phyloP scores from a whole-genome alignment of 768 basidiomycete genomes.

The Phanerochaete sordida region DNA sequence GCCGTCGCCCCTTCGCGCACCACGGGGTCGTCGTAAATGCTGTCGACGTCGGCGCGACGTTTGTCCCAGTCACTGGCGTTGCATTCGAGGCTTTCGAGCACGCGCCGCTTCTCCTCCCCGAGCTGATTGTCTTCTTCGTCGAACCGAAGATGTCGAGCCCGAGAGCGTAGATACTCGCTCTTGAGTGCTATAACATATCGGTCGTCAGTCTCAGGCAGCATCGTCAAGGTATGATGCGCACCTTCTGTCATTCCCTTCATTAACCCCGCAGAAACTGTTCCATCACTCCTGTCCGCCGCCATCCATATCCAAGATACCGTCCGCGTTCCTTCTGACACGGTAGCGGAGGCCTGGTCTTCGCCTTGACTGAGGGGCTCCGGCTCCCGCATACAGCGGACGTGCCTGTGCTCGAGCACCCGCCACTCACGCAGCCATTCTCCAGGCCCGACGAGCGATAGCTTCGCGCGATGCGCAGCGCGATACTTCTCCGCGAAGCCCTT shows the following conservation, averaged over 20 bases:
- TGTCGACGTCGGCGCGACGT: neutral
- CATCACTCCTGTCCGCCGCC: neutral
- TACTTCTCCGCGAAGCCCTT: neutral
- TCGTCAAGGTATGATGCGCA: neutral
- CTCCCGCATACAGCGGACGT: constrained; percentile 4
- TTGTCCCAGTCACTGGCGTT: neutral
- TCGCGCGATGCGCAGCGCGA: constrained; percentile 2
- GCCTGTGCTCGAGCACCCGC: neutral
- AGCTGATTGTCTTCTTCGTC: neutral
- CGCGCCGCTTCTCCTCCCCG: neutral
- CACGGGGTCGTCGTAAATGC: neutral
- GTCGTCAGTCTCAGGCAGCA: neutral
- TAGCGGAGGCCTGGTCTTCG: neutral
- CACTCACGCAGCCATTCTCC: neutral
- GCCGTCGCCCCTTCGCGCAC: neutral
- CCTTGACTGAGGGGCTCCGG: neutral
- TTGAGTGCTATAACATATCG: neutral
- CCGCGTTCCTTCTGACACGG: constrained; percentile 5
- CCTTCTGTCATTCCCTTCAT: neutral
- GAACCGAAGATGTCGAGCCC: neutral
- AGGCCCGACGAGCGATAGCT: neutral
- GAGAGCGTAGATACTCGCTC: neutral
- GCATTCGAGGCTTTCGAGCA: neutral
- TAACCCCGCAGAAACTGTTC: neutral
- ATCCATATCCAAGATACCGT: constrained; percentile 16